phyloP scores from a whole-genome alignment of 805 yeast genomes.

The Metschnikowia santaceciliae region DNA sequence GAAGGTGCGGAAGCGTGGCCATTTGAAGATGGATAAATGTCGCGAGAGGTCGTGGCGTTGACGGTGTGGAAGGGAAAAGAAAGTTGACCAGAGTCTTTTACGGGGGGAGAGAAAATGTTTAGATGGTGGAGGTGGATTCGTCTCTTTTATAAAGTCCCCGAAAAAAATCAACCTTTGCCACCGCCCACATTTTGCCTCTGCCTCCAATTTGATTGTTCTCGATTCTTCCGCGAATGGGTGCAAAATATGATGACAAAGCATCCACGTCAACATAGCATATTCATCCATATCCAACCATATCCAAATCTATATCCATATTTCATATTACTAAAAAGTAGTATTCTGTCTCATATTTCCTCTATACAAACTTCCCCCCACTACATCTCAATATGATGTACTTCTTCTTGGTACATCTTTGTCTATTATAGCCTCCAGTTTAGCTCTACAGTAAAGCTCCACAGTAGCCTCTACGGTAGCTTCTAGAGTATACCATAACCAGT shows the following conservation, averaged over 20 bases:
- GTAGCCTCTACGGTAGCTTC: too few species aligned
- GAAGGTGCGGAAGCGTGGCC: conserved; percentile 10
- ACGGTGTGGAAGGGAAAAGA: neutral
- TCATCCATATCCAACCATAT: too few species aligned
- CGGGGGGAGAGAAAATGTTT: too few species aligned
- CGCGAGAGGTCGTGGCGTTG: conserved; percentile 5
- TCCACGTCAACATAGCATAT: neutral
- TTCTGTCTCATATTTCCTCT: too few species aligned
- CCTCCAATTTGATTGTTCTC: neutral
- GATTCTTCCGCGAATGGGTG: conserved; percentile 8
- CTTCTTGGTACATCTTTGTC: too few species aligned
- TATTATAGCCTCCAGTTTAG: too few species aligned
- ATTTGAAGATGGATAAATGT: neutral
- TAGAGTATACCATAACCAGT: too few species aligned
- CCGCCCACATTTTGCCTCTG: neutral
- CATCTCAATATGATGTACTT: too few species aligned
- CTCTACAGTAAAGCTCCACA: too few species aligned
- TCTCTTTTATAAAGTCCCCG: neutral
- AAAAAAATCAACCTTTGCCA: neutral
- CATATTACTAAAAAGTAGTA: too few species aligned
- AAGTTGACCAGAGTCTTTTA: neutral
- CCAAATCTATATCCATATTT: too few species aligned
- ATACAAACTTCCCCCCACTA: too few species aligned
- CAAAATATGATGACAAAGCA: conserved; percentile 2
- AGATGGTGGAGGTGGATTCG: neutral